Evolutionary conservation across 2,329 filamentous ascomycete genomes (phyloP), one percentile per base, ranked within the genome.

Genomic region (Incumbomyces delicatus): DNA sequence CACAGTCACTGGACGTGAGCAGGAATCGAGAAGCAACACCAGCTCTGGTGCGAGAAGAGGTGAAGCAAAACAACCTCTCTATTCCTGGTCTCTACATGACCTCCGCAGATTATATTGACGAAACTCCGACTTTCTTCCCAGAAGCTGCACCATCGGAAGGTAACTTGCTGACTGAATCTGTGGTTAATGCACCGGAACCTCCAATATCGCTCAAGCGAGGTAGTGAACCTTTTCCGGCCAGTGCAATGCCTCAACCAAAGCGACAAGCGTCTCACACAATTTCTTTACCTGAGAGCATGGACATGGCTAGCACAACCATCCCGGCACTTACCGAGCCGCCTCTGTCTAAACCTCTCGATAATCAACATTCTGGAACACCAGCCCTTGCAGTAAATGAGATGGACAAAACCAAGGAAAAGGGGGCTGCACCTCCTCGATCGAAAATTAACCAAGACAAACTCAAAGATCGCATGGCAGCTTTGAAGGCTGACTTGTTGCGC

Each of bases 1-100:
- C 76, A 87, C 53, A 94, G 85, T 50, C 85, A 86, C 49, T 67
- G 88, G 29, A 73, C 89, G 39, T 80, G 86, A 53, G 78, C 87
- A 60, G 87, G 87, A 55, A 81, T 94, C 59, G 85, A 87, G 50
- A 83, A 83, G 17, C 67, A 32, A 6, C 63, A 62, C 37, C 61
- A 61, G 46, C 62, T 62, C 22, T 65, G 64, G 32, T 64, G 64
- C 13, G 53, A 18, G 33, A 44, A 31, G 31, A 58, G 6, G 58
- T 61, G 2, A 60, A 60, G 6, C 38, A 54, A 13, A 43, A 50
- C 30, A 20, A 33, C 10, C 51, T 60, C 6, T 57, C 64, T 5
- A 73, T 77, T 44, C 74, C 75, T 10, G 75, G 74, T 2, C 60
- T 77, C n/a, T 72, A 71, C 49, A 73, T 76, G 70, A 68, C 61